Evolutionary conservation across 768 basidiomycete species (phyloP).

Genomic region (Boletus eberwhitei): DNA sequence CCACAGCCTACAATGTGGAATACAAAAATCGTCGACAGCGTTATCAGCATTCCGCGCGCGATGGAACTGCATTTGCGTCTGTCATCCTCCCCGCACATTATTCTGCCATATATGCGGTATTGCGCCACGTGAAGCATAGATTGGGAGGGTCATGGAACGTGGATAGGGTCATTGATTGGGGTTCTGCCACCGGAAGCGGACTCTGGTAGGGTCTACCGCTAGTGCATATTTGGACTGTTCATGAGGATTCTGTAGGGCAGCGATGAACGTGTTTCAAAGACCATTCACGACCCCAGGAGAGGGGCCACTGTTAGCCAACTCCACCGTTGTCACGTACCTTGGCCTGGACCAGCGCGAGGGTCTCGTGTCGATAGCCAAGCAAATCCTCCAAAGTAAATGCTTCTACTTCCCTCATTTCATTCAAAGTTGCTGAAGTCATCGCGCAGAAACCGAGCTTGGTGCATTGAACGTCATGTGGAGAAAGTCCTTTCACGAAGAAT

Average conservation of each 20-base stretch:
- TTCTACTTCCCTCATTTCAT: not conserved
- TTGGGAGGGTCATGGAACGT: conserved; percentile 60
- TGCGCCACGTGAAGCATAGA: conserved; percentile 62
- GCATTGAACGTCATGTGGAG: conserved; percentile 49
- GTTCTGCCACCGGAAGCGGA: conserved; percentile 76
- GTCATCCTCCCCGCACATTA: conserved; percentile 86
- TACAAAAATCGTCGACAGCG: conserved; percentile 63
- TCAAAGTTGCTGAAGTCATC: conserved; percentile 9
- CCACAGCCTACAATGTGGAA: conserved; percentile 48
- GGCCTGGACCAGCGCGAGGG: conserved; percentile 79
- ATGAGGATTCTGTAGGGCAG: conserved; percentile 49
- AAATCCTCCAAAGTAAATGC: conserved; percentile 52
- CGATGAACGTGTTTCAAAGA: conserved; percentile 60
- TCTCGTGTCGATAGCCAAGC: conserved; percentile 62
- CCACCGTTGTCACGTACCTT: conserved; percentile 59
- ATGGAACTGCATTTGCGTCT: conserved; percentile 82
- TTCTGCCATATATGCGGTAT: conserved; percentile 72
- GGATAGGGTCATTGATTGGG: conserved; percentile 76
- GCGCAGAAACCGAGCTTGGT: conserved; percentile 47
- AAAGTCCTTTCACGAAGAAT: conserved; percentile 51
- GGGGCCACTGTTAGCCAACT: conserved; percentile 39
- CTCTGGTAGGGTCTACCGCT: conserved; percentile 57
- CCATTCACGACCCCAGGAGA: conserved; percentile 27
- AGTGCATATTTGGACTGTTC: conserved; percentile 3
- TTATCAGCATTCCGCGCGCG: conserved; percentile 56